Conservation (phyloP, 495 filamentous ascomycete genomes). For the Umbilicaria muhlenbergii region DNA sequence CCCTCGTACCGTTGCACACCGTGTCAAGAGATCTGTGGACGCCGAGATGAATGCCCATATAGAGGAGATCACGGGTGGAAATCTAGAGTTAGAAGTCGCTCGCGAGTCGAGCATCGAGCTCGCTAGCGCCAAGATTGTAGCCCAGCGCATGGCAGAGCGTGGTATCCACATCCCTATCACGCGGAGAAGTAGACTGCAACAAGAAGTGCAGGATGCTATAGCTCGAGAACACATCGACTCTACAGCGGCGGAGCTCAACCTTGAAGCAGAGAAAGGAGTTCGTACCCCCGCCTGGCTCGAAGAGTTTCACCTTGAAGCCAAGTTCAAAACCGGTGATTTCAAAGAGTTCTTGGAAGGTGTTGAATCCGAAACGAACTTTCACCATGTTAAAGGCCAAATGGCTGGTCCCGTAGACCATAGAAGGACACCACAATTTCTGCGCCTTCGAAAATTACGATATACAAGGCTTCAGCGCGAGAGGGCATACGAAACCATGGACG, state of each 20-base stretch:
- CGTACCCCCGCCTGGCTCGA: conserved; percentile 7
- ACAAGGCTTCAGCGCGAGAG: conserved; percentile 14
- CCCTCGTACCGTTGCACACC: conserved; percentile 35
- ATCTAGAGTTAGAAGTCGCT: conserved; percentile 5
- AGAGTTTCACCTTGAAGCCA: conserved; percentile 12
- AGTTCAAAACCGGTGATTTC: conserved; percentile 7
- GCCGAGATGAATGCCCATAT: conserved; percentile 38
- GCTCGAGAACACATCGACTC: conserved; percentile 7
- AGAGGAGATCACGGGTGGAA: conserved; percentile 28
- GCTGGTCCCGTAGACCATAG: no score
- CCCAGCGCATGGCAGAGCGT: conserved; percentile 19
- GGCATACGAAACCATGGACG: conserved; percentile 11
- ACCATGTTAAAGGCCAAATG: neutral
- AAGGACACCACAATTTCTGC: conserved; percentile 6
- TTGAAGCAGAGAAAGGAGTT: neutral
- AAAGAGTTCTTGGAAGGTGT: conserved; percentile 16
- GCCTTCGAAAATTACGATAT: conserved; percentile 9
- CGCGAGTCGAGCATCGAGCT: conserved; percentile 19
- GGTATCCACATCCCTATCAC: conserved; percentile 22
- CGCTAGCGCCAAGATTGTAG: conserved; percentile 20
- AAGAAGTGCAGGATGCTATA: conserved; percentile 12
- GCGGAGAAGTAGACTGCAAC: conserved; percentile 17
- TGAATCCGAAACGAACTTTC: conserved; percentile 13
- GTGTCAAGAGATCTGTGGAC: conserved; percentile 36
- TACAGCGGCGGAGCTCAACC: neutral